Percentiles rank a stretch among this genome's conserved stretches.
phyloP scores from a whole-genome alignment of 1,284 basidiomycete species.

The Meira miltonrushii region DNA sequence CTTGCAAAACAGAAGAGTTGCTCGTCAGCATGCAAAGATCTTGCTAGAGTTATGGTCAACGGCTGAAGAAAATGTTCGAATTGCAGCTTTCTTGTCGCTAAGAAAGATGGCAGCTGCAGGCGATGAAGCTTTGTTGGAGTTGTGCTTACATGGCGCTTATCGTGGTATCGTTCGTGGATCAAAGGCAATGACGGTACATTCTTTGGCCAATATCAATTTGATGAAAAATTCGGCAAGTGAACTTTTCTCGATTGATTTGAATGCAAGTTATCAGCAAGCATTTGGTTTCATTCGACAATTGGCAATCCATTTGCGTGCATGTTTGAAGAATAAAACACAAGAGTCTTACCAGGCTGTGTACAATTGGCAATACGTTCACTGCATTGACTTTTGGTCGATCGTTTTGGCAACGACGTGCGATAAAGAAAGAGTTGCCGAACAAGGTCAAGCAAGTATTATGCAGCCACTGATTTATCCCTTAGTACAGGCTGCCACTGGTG shows the following conservation, averaged over 20 bases:
- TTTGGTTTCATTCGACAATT: constrained; percentile 96
- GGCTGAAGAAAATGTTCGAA: constrained; percentile 73
- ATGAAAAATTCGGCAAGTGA: constrained; percentile 98
- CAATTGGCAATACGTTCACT: constrained; percentile 97
- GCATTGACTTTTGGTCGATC: constrained; percentile 90
- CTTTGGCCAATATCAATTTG: constrained; percentile 84
- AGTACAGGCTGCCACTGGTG: constrained; percentile 86
- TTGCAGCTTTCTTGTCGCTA: constrained; percentile 82
- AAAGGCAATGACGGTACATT: constrained; percentile 77
- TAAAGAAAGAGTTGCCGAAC: constrained; percentile 6
- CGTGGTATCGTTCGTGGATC: constrained; percentile 73
- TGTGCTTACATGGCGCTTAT: constrained; percentile 79
- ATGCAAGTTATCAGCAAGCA: constrained; percentile 79
- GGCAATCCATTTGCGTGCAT: constrained; percentile 84
- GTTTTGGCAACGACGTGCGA: constrained; percentile 56
- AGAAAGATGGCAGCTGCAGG: constrained; percentile 72
- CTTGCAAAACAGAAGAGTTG: constrained; percentile 37
- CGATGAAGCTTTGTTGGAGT: constrained; percentile 76
- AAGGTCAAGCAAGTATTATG: constrained; percentile 61
- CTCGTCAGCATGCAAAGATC: constrained; percentile 56
- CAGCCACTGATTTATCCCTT: constrained; percentile 88
- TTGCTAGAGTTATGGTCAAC: constrained; percentile 61
- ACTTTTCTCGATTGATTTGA: constrained; percentile 68
- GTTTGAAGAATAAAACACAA: constrained; percentile 72
- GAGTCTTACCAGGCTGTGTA: constrained; percentile 47